A percentile compares a stretch with the other conserved stretches of the same genome.
Conservation (phyloP, 345 rosid genomes). For the Eutrema yunnanense region DNA sequence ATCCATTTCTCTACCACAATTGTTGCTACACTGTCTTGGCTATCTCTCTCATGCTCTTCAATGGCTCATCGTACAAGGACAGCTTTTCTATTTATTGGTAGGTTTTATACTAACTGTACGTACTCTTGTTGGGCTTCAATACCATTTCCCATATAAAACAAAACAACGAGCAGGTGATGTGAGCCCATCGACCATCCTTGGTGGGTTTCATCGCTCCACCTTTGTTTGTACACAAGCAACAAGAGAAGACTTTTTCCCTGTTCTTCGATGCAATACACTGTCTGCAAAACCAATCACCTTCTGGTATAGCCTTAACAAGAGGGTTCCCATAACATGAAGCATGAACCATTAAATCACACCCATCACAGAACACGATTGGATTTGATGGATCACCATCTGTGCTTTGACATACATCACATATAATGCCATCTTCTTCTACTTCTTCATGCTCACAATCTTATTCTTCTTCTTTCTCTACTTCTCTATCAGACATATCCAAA, state of each 20-base stretch:
- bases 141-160: too few relatives aligned
- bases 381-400: constrained; percentile 88
- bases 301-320: constrained; percentile 55
- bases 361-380: constrained; percentile 95
- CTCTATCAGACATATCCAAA: not conserved
- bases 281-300: constrained; percentile 83
- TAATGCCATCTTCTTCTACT: constrained; percentile 69
- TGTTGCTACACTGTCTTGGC: too few relatives aligned
- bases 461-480: not conserved
- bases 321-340: constrained; percentile 83
- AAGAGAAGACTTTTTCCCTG: constrained; percentile 19
- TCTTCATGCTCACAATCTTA: too few relatives aligned
- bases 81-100: too few relatives aligned
- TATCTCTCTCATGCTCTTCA: too few relatives aligned
- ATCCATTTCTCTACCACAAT: too few relatives aligned
- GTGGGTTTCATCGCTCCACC: constrained; percentile 72
- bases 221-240: constrained; percentile 57
- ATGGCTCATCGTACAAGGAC: too few relatives aligned
- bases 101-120: too few relatives aligned
- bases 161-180: constrained; percentile 64
- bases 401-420: constrained; percentile 82
- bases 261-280: constrained; percentile 32
- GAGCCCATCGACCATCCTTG: constrained; percentile 62
- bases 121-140: too few relatives aligned
- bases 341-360: constrained; percentile 94